A percentile compares a stretch with the other conserved stretches of the same genome.
Evolutionary conservation across 495 filamentous ascomycete species (phyloP).

Genomic region (Elasticomyces elasticus): DNA sequence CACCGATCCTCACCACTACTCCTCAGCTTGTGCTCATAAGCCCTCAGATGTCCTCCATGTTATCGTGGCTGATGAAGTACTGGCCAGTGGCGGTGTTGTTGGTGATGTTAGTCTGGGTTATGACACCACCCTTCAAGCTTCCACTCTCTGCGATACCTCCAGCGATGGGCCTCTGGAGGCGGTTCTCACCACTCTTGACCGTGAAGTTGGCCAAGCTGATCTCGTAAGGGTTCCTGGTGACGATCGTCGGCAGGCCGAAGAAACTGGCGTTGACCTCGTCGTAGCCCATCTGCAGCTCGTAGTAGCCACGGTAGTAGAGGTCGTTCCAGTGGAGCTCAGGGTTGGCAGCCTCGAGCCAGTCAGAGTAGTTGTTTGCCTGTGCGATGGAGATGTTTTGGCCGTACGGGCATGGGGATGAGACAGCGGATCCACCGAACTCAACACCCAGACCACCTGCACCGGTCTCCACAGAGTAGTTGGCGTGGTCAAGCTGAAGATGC

Average conservation of each 20-base stretch:
- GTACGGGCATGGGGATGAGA: constrained; percentile 42
- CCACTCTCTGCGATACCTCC: constrained; percentile 41
- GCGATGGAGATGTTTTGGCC: constrained; percentile 41
- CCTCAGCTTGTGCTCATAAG: too few relatives aligned
- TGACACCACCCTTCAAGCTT: constrained; percentile 39
- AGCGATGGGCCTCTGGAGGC: constrained; percentile 36
- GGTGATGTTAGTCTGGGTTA: constrained; percentile 39
- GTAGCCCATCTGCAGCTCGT: constrained; percentile 29
- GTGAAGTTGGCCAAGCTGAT: constrained; percentile 51
- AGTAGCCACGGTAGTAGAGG: constrained; percentile 51
- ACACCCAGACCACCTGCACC: constrained; percentile 53
- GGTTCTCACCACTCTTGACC: constrained; percentile 47
- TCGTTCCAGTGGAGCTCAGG: constrained; percentile 58
- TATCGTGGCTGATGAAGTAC: constrained; percentile 14
- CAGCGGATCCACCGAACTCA: constrained; percentile 56
- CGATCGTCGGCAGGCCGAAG: constrained; percentile 40
- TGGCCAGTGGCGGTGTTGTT: constrained; percentile 35
- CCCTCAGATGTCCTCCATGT: background rate
- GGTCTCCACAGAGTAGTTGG: constrained; percentile 45
- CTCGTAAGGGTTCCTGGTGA: constrained; percentile 36
- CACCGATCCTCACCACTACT: too few relatives aligned
- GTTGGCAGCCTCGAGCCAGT: constrained; percentile 41
- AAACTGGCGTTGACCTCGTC: constrained; percentile 37
- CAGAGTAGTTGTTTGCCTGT: constrained; percentile 33
- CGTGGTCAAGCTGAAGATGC: constrained; percentile 36